Base-by-base conservation (phyloP, 352 stramenopile species). In the Phytopythium vexans region DNA sequence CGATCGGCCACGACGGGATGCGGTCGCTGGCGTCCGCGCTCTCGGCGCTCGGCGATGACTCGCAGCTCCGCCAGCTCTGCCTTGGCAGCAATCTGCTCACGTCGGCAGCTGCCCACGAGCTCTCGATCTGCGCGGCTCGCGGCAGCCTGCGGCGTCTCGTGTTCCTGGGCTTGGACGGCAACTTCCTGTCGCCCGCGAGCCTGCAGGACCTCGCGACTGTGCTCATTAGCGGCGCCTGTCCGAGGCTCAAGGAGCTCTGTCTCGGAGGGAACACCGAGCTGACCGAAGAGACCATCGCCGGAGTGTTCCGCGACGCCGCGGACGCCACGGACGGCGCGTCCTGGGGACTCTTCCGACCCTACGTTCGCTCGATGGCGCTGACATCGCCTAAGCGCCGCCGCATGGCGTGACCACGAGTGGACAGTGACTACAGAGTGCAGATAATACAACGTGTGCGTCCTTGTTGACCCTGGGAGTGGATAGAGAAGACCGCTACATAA, bases 61-160 rank as follows among this genome's bases (percentile, higher is more conserved):
- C 35, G 10, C 15, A 15, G 12, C 14, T 72, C 16, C 27, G 57
- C 11, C 58, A 62, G 47, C 54, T 72, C 10, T 63, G 62, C 32
- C 52, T 72, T 3, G 59, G 64, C 16, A 53, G 49, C 35, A 72
- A 72, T 41, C 49, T 72, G 47, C 52, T 66, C 40, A 58, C 58
- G 31, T n/a, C 52, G 12, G 15, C 16, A 11, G 52, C 51, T 3
- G 31, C 65, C 5, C 9, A 33, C 12, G 59, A 58, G 31, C 49
- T 72, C 34, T 31, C 40, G 33, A 33, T 44, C 9, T 54, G 48
- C 15, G 41, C 65, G 15, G 39, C 16, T 7, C 42, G 14, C 14
- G 54, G 49, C 31, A 43, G 42, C 38, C 39, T 66, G 51, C 48
- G 14, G 4, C 9, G 50, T 4, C 59, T 72, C 15, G 47, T 34